These are phyloP conservation scores for Phalaenopsis aphrodite DNA, from an alignment of 106 monocot genomes.

Conservation along the genomic window DNA sequence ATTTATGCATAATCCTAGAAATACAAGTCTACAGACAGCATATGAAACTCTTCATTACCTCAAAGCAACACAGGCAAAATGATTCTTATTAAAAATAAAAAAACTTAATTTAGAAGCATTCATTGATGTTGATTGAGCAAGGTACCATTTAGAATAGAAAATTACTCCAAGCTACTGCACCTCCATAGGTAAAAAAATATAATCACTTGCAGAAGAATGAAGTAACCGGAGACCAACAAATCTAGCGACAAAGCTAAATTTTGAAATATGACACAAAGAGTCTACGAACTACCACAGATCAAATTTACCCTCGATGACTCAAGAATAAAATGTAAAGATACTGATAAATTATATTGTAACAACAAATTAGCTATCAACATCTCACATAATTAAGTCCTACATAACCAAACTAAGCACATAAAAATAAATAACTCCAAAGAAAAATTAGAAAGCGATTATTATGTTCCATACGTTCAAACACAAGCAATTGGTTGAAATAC, in stretches of 20 bases:
- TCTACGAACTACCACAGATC: background rate
- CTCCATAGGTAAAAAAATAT: background rate
- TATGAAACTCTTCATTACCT: too few species aligned
- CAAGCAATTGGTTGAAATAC: background rate
- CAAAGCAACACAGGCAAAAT: too few species aligned
- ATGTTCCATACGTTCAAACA: background rate
- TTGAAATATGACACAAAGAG: background rate
- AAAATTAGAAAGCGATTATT: background rate
- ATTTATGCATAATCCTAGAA: too few species aligned
- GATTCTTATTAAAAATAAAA: too few species aligned
- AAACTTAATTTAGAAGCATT: background rate
- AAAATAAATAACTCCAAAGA: background rate
- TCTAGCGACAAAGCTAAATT: background rate
- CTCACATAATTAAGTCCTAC: background rate
- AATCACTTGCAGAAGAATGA: background rate
- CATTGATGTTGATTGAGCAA: background rate
- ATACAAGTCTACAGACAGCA: too few species aligned
- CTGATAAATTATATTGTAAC: background rate
- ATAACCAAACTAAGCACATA: background rate
- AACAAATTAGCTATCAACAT: background rate
- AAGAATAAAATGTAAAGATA: background rate
- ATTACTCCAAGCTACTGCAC: background rate
- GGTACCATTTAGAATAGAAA: background rate
- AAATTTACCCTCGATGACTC: background rate
- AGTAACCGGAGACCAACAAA: background rate